phyloP scores from a whole-genome alignment of 306 rosid genomes.

The Pyrus communis region DNA sequence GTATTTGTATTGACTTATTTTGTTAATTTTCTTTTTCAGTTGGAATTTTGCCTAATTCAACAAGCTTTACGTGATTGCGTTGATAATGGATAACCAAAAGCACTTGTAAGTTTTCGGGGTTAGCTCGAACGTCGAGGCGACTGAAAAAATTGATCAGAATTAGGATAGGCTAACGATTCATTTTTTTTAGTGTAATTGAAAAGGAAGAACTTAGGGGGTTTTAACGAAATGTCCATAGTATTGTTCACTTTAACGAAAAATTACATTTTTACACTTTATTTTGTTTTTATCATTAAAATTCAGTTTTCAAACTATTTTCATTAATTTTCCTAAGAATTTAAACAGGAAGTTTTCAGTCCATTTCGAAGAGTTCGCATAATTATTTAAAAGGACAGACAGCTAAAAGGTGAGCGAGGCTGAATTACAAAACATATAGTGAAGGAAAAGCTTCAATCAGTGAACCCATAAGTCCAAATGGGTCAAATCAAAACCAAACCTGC shows the following conservation, averaged over 20 bases:
- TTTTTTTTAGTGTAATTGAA: neutral
- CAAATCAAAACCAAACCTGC: constrained; percentile 34
- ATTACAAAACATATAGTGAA: too few relatives aligned
- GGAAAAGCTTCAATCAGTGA: neutral
- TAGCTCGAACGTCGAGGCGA: too few relatives aligned
- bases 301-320: too few relatives aligned
- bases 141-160: too few relatives aligned
- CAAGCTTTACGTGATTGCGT: neutral
- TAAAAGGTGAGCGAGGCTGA: fast-evolving
- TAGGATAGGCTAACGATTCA: neutral
- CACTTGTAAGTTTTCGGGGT: neutral
- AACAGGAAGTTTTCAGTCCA: neutral
- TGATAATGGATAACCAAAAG: neutral
- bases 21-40: constrained; percentile 12
- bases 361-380: too few relatives aligned
- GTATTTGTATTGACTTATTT: constrained; percentile 1
- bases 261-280: too few relatives aligned
- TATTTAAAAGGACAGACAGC: too few relatives aligned
- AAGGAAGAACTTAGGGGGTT: neutral
- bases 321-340: neutral
- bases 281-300: too few relatives aligned
- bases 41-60: neutral
- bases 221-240: too few relatives aligned
- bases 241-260: too few relatives aligned
- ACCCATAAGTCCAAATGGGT: constrained; percentile 1